These are phyloP conservation scores for Senna siamea DNA, from an alignment of 306 rosid genomes.

Conservation along the genomic window DNA sequence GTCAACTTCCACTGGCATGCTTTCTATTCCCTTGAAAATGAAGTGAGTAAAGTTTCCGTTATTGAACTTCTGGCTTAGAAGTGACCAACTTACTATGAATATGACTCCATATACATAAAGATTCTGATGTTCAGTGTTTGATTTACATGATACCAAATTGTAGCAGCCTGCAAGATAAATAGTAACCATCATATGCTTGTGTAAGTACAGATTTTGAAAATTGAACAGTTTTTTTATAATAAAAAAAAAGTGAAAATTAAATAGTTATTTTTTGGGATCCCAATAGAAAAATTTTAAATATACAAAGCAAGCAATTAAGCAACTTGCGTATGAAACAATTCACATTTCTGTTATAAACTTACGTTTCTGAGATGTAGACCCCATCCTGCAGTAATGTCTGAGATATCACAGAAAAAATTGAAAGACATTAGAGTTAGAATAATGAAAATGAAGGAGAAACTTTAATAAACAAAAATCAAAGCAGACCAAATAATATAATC, in stretches of 20 bases:
- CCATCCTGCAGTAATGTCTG: slow-evolving; percentile 94
- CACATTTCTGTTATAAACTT: slow-evolving; percentile 40
- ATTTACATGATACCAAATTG: slow-evolving; percentile 78
- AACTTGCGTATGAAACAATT: slow-evolving; percentile 1
- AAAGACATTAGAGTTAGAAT: slow-evolving; percentile 39
- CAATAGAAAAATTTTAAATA: not conserved
- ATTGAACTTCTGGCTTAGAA: slow-evolving; percentile 33
- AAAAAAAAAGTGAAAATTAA: no score
- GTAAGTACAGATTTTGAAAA: not conserved
- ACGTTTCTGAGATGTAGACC: slow-evolving; percentile 82
- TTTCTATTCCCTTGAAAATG: not conserved
- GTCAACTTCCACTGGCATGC: slow-evolving; percentile 43
- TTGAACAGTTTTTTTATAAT: not conserved
- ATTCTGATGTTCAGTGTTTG: slow-evolving; percentile 69
- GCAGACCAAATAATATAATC: slow-evolving; percentile 6
- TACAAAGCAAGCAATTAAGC: not conserved
- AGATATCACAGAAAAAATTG: slow-evolving; percentile 38
- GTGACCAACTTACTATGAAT: slow-evolving; percentile 74
- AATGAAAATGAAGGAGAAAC: slow-evolving; percentile 7
- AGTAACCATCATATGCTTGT: slow-evolving; percentile 20
- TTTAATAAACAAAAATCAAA: not conserved
- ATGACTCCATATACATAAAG: slow-evolving; percentile 79
- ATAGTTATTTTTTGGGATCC: no score
- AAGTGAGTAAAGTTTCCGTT: not conserved
- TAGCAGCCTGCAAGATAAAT: slow-evolving; percentile 76